Evolutionary conservation across 2,329 filamentous ascomycete genomes (phyloP).

Genomic region (Diaporthe australafricana): DNA sequence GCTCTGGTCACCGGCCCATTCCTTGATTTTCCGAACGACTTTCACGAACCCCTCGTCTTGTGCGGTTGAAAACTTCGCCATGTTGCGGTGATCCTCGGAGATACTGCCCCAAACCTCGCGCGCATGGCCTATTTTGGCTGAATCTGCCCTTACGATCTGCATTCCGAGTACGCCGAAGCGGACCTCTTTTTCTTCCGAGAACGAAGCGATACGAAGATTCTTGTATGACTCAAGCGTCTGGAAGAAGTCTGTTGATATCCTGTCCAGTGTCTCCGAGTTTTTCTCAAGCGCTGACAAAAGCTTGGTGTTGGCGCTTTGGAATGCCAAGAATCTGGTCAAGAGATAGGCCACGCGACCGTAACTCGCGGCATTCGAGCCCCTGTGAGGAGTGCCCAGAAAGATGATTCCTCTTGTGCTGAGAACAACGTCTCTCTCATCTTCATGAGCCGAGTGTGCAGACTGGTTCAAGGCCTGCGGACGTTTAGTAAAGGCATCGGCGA

Average conservation of each 20-base stretch:
- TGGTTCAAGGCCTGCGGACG: background rate
- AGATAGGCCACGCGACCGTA: background rate
- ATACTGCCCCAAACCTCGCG: background rate
- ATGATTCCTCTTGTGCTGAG: background rate
- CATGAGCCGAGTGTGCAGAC: background rate
- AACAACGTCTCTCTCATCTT: background rate
- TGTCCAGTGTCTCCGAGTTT: background rate
- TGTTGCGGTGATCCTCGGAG: background rate
- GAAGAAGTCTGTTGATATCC: background rate
- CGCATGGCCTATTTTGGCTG: background rate
- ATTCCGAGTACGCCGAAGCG: background rate
- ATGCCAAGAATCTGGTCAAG: background rate
- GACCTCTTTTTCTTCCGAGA: background rate
- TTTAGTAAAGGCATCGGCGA: too few species aligned
- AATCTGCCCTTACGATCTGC: background rate
- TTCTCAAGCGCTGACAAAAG: background rate
- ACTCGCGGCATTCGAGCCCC: background rate
- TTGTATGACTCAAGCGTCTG: background rate
- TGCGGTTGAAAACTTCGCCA: background rate
- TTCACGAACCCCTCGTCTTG: background rate
- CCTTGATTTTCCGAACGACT: background rate
- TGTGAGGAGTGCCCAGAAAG: background rate
- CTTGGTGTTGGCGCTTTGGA: background rate
- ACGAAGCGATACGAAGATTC: background rate
- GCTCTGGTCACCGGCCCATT: background rate